Percentiles rank a stretch among this genome's conserved stretches.
Conservation (phyloP, 495 filamentous ascomycete genomes). For the Parathielavia appendiculata region DNA sequence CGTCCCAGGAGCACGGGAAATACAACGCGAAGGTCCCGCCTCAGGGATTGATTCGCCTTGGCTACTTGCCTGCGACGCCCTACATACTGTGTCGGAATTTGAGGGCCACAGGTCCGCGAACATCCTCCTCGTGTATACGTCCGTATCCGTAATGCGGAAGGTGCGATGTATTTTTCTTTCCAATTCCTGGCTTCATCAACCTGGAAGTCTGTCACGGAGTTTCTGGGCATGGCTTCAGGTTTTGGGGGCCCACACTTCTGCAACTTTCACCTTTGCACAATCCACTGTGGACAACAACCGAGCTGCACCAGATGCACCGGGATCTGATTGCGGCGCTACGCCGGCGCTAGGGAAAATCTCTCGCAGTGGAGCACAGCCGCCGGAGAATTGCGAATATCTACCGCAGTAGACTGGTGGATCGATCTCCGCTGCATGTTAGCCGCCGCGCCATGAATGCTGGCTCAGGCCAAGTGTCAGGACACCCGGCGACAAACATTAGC, state of each 20-base stretch:
- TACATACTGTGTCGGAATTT: too few species aligned
- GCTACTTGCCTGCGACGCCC: too few species aligned
- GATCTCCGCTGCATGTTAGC: conserved; percentile 24
- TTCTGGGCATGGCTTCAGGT: too few species aligned
- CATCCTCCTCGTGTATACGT: too few species aligned
- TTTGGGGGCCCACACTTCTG: conserved; percentile 11
- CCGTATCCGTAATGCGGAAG: background rate
- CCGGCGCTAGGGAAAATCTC: conserved; percentile 16
- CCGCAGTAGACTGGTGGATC: conserved; percentile 20
- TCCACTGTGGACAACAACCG: background rate
- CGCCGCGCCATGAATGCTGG: conserved; percentile 11
- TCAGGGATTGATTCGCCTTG: too few species aligned
- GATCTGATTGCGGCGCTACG: conserved; percentile 4
- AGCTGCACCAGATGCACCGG: conserved; percentile 5
- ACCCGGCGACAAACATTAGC: background rate
- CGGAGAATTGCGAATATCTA: conserved; percentile 22
- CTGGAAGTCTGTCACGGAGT: background rate
- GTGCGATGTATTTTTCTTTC: conserved; percentile 4
- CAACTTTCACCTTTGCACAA: conserved; percentile 1
- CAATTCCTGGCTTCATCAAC: too few species aligned
- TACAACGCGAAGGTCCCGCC: too few species aligned
- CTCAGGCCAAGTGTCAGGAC: background rate
- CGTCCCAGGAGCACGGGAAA: too few species aligned
- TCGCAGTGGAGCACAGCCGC: conserved; percentile 24
- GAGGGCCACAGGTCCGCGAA: too few species aligned